Base-by-base conservation (phyloP, 1,284 basidiomycete species). In the Moniliella sp. region DNA sequence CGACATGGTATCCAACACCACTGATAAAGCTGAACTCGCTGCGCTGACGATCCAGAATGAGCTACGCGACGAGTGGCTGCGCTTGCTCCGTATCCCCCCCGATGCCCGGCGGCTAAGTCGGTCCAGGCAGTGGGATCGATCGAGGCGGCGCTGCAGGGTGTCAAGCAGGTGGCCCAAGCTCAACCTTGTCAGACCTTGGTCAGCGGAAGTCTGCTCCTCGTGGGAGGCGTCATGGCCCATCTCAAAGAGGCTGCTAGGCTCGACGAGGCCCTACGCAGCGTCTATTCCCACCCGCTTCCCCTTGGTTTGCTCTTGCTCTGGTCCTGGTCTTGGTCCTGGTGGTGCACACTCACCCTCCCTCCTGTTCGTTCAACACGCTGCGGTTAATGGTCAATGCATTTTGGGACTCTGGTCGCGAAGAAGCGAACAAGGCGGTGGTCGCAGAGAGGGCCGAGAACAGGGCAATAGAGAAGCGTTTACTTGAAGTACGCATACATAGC, bases 171-270 rank as follows among this genome's bases (percentile, higher is more conserved):
- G 39, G n/a, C n/a, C n/a, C n/a, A n/a, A n/a, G n/a, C n/a, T n/a
- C n/a, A n/a, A n/a, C n/a, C n/a, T n/a, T n/a, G n/a, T 1, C 67
- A 78, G 40, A 73, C 84, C 10, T 67, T 97, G 15, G 83, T 91
- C 1, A 71, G 80, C 1, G 91, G 91, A 3, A 93, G 84, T 61
- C 61, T 99, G 45, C 86, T 91, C 63, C 69, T 99, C 10, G 76
- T 97, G 4, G 91, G 91, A 14, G 91, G 91, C 2, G 67, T 88
- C 5, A 80, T 97, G 51, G 83, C 50, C 3, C 56, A 59, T 25
- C 30, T 59, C 32, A 43, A 51, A 25, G 39, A 48, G 12, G 35
- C 37, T 16, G 44, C 42, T 11, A 31, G 33, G 28, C 34, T 57
- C 18, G 52, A 57, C 26, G 42, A 53, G 4, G 34, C 35, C n/a